phyloP scores from a whole-genome alignment of 1,139 yeast species.

The Debaryomyces sp. region DNA sequence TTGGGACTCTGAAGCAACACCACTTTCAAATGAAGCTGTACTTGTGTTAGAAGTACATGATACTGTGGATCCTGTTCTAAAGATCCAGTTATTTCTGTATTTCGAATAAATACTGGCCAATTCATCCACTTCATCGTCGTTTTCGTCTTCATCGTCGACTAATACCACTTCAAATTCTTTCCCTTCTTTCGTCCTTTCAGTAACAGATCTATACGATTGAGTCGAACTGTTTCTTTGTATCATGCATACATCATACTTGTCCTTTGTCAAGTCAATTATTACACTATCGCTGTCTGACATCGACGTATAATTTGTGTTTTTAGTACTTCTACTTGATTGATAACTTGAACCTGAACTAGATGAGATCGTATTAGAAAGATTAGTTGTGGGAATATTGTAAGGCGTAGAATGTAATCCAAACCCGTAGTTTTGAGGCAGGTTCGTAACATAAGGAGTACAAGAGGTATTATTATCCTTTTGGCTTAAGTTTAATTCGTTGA shows the following conservation, averaged over 20 bases:
- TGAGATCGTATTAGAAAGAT: conserved; percentile 9
- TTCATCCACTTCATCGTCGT: conserved; percentile 31
- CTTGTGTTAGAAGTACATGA: conserved; percentile 16
- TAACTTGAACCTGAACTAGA: conserved; percentile 29
- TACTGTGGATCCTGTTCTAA: conserved; percentile 22
- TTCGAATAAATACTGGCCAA: conserved; percentile 48
- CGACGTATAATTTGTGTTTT: conserved; percentile 20
- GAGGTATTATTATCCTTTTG: background rate
- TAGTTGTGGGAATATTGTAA: background rate
- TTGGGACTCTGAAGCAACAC: conserved; percentile 20
- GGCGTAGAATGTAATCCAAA: background rate
- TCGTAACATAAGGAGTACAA: background rate
- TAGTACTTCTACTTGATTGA: conserved; percentile 32
- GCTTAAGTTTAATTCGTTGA: background rate
- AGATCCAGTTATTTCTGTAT: conserved; percentile 36
- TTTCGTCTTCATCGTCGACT: conserved; percentile 40
- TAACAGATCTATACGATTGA: conserved; percentile 41
- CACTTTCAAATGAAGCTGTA: conserved; percentile 22
- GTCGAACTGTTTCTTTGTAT: conserved; percentile 39
- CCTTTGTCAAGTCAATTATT: conserved; percentile 47
- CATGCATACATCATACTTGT: conserved; percentile 39
- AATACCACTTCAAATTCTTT: conserved; percentile 49
- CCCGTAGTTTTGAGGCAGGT: background rate
- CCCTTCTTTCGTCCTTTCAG: conserved; percentile 44
- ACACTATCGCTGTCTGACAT: conserved; percentile 42